These are phyloP conservation scores for Lecanoromycetidae sp. DNA, from an alignment of 2,329 filamentous ascomycete species.

Conservation along the genomic window DNA sequence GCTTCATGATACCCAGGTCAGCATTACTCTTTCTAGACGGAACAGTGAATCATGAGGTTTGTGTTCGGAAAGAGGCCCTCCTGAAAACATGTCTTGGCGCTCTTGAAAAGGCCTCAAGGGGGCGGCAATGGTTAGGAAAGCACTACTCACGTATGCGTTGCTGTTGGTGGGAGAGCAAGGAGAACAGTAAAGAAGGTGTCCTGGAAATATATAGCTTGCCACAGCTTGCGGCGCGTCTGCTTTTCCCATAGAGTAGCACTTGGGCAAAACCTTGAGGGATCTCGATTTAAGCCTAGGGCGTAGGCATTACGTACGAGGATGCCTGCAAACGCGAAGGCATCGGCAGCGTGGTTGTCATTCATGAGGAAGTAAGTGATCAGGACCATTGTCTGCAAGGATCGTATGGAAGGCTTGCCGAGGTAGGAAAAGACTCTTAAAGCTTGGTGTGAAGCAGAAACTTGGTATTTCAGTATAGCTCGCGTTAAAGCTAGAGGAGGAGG, in stretches of 20 bases:
- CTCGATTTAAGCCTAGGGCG: conserved; percentile 68
- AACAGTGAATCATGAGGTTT: too few relatives aligned
- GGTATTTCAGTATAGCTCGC: background rate
- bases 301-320: conserved; percentile 67
- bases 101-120: too few relatives aligned
- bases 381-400: conserved; percentile 68
- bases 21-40: too few relatives aligned
- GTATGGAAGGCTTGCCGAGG: conserved; percentile 59
- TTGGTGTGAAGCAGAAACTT: conserved; percentile 59
- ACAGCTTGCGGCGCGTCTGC: conserved; percentile 65
- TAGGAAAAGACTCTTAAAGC: conserved; percentile 64
- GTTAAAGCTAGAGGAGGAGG: too few relatives aligned
- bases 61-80: too few relatives aligned
- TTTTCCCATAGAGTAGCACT: conserved; percentile 59
- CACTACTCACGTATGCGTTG: too few relatives aligned
- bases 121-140: too few relatives aligned
- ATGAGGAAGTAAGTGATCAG: conserved; percentile 74
- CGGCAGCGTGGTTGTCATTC: conserved; percentile 73
- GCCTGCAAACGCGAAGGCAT: conserved; percentile 72
- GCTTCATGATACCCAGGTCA: too few relatives aligned
- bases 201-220: conserved; percentile 70
- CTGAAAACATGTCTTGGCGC: too few relatives aligned
- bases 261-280: conserved; percentile 60
- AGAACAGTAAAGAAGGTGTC: conserved; percentile 72
- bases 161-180: conserved; percentile 62